A percentile compares a stretch with the other conserved stretches of the same genome.
phyloP scores from a whole-genome alignment of 305 asterid genomes.

The Rubia balearica region DNA sequence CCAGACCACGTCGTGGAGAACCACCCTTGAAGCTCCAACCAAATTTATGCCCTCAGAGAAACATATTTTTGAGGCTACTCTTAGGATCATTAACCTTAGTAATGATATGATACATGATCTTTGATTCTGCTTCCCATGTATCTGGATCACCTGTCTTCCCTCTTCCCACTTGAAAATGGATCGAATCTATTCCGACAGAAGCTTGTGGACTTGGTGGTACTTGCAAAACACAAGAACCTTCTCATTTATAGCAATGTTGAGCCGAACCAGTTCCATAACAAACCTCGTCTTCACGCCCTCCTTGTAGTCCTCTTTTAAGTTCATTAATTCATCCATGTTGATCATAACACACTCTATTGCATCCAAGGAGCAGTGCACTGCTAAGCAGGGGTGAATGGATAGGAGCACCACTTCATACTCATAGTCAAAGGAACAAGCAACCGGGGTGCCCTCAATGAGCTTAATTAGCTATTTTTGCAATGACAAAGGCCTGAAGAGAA shows the following conservation, averaged over 20 bases:
- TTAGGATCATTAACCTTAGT: constrained; percentile 40
- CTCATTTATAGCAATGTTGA: constrained; percentile 33
- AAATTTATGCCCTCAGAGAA: constrained; percentile 74
- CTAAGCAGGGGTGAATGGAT: constrained; percentile 59
- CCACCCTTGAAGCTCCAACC: constrained; percentile 61
- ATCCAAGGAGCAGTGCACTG: constrained; percentile 12
- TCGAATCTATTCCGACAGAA: constrained; percentile 39
- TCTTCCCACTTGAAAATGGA: constrained; percentile 34
- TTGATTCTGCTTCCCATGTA: constrained; percentile 41
- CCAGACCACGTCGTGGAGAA: constrained; percentile 65
- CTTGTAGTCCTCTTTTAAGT: constrained; percentile 30
- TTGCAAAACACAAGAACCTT: constrained; percentile 61
- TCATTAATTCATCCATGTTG: constrained; percentile 25
- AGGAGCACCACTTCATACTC: constrained; percentile 40
- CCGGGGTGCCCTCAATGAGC: constrained; percentile 18
- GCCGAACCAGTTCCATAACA: constrained; percentile 44
- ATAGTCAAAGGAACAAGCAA: constrained; percentile 22
- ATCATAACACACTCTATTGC: constrained; percentile 19
- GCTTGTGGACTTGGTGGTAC: constrained; percentile 30
- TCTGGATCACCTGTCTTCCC: constrained; percentile 37
- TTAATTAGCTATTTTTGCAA: constrained; percentile 44
- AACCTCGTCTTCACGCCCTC: constrained; percentile 53
- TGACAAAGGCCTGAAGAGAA: constrained; percentile 40
- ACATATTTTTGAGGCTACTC: constrained; percentile 56
- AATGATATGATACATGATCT: constrained; percentile 40